Percentiles rank a stretch among this genome's conserved stretches.
phyloP scores from a whole-genome alignment of 768 basidiomycete genomes.

The Sarcodon sp. region DNA sequence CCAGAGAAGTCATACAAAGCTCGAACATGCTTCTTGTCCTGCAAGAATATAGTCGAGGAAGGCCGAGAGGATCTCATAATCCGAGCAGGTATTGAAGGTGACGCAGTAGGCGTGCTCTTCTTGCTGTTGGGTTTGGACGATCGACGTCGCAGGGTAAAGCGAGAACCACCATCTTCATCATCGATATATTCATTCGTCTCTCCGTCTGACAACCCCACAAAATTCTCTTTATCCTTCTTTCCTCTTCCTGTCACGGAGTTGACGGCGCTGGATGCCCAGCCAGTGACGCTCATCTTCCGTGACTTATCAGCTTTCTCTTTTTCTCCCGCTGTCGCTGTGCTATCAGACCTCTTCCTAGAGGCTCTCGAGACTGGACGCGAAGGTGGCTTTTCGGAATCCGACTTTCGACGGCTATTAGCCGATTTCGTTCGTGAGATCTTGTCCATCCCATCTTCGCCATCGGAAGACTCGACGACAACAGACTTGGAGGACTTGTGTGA shows the following conservation, averaged over 20 bases:
- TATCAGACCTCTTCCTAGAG: constrained; percentile 56
- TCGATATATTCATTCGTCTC: constrained; percentile 15
- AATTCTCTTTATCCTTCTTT: constrained; percentile 45
- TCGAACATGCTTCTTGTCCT: constrained; percentile 30
- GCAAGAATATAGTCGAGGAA: not conserved
- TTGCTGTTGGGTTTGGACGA: constrained; percentile 7
- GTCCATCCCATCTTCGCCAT: constrained; percentile 5
- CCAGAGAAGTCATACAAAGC: constrained; percentile 68
- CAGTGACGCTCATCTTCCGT: constrained; percentile 29
- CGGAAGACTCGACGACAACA: constrained; percentile 1
- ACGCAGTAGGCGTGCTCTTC: constrained; percentile 7
- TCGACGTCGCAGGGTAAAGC: constrained; percentile 3
- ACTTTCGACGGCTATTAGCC: constrained; percentile 21
- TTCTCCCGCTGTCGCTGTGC: constrained; percentile 26
- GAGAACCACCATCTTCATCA: constrained; percentile 3
- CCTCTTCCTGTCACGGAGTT: constrained; percentile 44
- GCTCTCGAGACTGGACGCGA: constrained; percentile 47
- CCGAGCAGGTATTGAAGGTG: constrained; percentile 17
- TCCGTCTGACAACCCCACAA: constrained; percentile 40
- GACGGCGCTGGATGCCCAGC: constrained; percentile 60
- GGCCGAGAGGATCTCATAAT: constrained; percentile 37
- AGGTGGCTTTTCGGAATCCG: constrained; percentile 23
- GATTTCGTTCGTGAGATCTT: constrained; percentile 11
- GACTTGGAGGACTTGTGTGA: constrained; percentile 17
- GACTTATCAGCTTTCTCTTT: constrained; percentile 31